Conservation (phyloP, 495 filamentous ascomycete genomes). For the Hypoxylon fuscum region DNA sequence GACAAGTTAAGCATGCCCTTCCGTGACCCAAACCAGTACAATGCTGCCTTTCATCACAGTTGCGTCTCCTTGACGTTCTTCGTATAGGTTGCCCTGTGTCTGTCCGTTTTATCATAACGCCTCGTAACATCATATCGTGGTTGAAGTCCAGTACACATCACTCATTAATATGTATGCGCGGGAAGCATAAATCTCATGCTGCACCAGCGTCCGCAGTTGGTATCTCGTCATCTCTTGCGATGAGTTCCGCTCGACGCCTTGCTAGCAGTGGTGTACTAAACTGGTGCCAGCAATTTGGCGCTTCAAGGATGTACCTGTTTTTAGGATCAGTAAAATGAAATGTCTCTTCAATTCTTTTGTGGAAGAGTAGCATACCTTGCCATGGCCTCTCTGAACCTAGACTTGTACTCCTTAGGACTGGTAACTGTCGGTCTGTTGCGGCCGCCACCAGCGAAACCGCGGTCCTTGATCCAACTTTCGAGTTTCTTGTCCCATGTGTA, state of each 20-base stretch:
- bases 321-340: conserved; percentile 13
- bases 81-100: conserved; percentile 26
- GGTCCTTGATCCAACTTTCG: conserved; percentile 98
- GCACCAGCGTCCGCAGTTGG: conserved; percentile 4
- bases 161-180: not conserved
- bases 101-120: conserved; percentile 16
- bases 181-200: conserved; percentile 6
- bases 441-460: conserved; percentile 83
- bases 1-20: conserved; percentile 2
- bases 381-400: conserved; percentile 96
- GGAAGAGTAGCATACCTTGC: conserved; percentile 79
- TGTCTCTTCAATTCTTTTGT: not conserved
- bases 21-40: not conserved
- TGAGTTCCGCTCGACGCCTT: conserved; percentile 24
- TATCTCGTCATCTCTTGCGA: conserved; percentile 23
- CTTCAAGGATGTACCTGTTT: conserved; percentile 59
- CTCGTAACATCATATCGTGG: conserved; percentile 18
- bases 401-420: conserved; percentile 96
- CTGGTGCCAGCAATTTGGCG: conserved; percentile 60
- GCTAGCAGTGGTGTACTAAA: conserved; percentile 40
- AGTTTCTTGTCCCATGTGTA: conserved; percentile 99
- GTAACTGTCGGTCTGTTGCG: conserved; percentile 95
- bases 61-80: conserved; percentile 7
- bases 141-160: conserved; percentile 5
- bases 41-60: conserved; percentile 7